phyloP scores from a whole-genome alignment of 768 basidiomycete species.

The Ramaria sp. region DNA sequence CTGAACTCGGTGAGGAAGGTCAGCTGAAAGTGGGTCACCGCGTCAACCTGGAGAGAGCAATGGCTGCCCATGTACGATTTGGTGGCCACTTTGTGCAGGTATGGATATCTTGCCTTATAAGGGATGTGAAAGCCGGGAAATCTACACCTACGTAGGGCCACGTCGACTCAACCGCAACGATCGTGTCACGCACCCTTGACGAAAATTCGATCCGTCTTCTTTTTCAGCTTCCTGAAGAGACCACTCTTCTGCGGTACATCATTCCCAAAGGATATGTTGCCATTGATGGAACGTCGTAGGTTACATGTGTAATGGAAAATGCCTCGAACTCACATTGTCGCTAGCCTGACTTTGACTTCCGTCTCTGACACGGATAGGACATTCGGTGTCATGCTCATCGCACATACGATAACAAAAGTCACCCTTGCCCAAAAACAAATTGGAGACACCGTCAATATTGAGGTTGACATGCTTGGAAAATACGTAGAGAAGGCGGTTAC shows the following conservation, averaged over 20 bases:
- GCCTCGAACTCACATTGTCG: not conserved
- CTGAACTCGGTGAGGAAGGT: slow-evolving; percentile 33
- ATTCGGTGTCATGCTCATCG: slow-evolving; percentile 92
- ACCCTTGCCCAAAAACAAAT: slow-evolving; percentile 63
- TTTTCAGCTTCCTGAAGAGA: slow-evolving; percentile 63
- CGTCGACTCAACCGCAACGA: slow-evolving; percentile 79
- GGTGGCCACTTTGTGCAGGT: slow-evolving; percentile 99
- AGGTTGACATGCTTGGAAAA: slow-evolving; percentile 92
- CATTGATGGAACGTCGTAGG: slow-evolving; percentile 76
- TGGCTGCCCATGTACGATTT: slow-evolving; percentile 84
- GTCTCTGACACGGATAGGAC: slow-evolving; percentile 51
- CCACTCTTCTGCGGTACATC: slow-evolving; percentile 67
- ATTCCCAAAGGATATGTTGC: slow-evolving; percentile 93
- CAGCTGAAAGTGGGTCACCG: slow-evolving; percentile 67
- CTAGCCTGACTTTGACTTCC: slow-evolving; percentile 63
- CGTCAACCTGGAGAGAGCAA: slow-evolving; percentile 90
- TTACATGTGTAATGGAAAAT: not conserved
- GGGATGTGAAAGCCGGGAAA: not conserved
- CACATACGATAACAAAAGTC: slow-evolving; percentile 85
- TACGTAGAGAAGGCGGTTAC: slow-evolving; percentile 78
- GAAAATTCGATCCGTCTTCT: slow-evolving; percentile 82
- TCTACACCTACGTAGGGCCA: slow-evolving; percentile 55
- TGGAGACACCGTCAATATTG: slow-evolving; percentile 84
- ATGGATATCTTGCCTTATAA: slow-evolving; percentile 11
- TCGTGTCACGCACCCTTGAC: slow-evolving; percentile 55